A percentile compares a stretch with the other conserved stretches of the same genome.
These are phyloP conservation scores for Hypoxylon sp. DNA, from an alignment of 2,329 filamentous ascomycete genomes.

Conservation along the genomic window DNA sequence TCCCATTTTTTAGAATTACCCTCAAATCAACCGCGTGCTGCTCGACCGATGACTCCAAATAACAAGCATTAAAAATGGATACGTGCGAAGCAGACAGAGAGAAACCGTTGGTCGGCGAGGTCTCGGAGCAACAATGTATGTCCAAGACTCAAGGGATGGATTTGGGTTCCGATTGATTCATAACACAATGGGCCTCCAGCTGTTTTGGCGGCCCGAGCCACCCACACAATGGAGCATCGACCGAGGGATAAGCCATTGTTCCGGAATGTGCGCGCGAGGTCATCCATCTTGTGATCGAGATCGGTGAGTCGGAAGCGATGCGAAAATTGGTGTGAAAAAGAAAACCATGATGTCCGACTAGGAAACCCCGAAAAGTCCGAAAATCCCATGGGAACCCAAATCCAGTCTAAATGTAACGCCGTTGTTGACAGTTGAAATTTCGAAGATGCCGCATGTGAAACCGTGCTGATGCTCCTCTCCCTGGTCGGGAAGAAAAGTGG, in stretches of 20 bases:
- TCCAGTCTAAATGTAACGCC: slow-evolving; percentile 51
- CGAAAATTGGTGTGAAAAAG: slow-evolving; percentile 22
- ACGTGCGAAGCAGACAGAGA: slow-evolving; percentile 31
- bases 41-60: slow-evolving; percentile 47
- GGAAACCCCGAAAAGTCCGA: slow-evolving; percentile 35
- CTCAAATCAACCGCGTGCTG: slow-evolving; percentile 41
- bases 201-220: slow-evolving; percentile 28
- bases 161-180: slow-evolving; percentile 36
- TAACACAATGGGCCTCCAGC: slow-evolving; percentile 12
- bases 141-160: slow-evolving; percentile 42
- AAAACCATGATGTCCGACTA: slow-evolving; percentile 33
- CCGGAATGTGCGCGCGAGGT: slow-evolving; percentile 8
- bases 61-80: slow-evolving; percentile 49
- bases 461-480: slow-evolving; percentile 39
- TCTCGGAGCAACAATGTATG: slow-evolving; percentile 37
- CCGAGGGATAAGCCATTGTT: slow-evolving; percentile 32
- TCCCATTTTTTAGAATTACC: slow-evolving; percentile 44
- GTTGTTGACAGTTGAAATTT: slow-evolving; percentile 38
- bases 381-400: slow-evolving; percentile 38
- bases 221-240: slow-evolving; percentile 22
- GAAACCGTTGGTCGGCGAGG: slow-evolving; percentile 33
- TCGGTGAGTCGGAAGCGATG: slow-evolving; percentile 31
- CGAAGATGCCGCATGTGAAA: slow-evolving; percentile 40
- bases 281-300: slow-evolving; percentile 21
- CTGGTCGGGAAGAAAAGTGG: slow-evolving; percentile 46